A percentile compares a stretch with the other conserved stretches of the same genome.
Conservation (phyloP, 2,329 filamentous ascomycete genomes). For the Fusarium domesticum region DNA sequence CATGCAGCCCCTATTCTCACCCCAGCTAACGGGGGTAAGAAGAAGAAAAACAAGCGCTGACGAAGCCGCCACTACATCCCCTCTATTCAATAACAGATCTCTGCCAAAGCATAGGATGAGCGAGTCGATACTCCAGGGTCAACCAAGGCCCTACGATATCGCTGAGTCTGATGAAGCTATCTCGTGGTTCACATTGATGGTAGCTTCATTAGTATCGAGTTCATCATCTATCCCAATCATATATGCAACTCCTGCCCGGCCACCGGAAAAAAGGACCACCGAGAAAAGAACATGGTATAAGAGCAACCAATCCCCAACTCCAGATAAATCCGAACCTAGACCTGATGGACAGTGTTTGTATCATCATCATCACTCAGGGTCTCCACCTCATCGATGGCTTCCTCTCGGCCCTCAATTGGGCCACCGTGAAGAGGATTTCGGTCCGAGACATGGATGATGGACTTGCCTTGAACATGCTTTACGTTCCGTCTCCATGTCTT, state of each 20-base stretch:
- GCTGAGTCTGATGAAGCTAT: too few species aligned
- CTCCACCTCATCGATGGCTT: conserved; percentile 86
- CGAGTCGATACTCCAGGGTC: too few species aligned
- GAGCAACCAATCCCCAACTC: conserved; percentile 19
- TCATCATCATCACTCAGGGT: conserved; percentile 73
- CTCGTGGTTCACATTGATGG: background rate
- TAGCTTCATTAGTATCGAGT: conserved; percentile 7
- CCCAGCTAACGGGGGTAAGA: conserved; percentile 32
- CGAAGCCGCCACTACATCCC: too few species aligned
- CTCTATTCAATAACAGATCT: too few species aligned
- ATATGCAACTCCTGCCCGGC: conserved; percentile 12
- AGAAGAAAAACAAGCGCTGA: conserved; percentile 30
- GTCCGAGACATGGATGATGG: conserved; percentile 80
- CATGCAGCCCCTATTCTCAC: conserved; percentile 57
- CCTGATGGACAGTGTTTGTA: conserved; percentile 41
- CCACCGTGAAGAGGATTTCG: conserved; percentile 58
- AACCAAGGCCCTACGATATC: too few species aligned
- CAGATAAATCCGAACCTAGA: conserved; percentile 16
- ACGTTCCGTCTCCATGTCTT: conserved; percentile 74
- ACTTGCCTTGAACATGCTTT: conserved; percentile 72
- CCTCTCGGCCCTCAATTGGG: conserved; percentile 57
- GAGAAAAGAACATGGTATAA: conserved; percentile 4
- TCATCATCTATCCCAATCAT: conserved; percentile 22
- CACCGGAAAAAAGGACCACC: too few species aligned
- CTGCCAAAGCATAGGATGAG: too few species aligned